A percentile compares a stretch with the other conserved stretches of the same genome.
Conservation (phyloP, 208 protist species). For the Trypanosoma avium region DNA sequence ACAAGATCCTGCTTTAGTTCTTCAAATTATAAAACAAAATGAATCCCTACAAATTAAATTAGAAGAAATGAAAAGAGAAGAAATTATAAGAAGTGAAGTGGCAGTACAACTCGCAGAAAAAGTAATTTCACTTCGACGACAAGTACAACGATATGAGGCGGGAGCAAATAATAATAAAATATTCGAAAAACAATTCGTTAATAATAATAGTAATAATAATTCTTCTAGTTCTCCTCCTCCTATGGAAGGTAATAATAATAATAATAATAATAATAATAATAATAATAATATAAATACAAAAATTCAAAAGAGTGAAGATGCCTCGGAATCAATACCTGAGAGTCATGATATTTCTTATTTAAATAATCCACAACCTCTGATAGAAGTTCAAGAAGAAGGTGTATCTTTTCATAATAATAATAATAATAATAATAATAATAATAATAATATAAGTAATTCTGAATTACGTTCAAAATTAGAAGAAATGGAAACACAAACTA, state of each 20-base stretch:
- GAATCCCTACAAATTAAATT: neutral
- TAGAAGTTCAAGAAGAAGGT: neutral
- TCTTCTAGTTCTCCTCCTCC: neutral
- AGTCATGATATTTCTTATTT: no score
- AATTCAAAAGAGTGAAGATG: constrained; percentile 26
- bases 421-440: constrained; percentile 22
- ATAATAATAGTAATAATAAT: neutral
- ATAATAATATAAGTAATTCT: constrained; percentile 23
- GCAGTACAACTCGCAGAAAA: constrained; percentile 22
- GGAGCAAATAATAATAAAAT: constrained; percentile 7
- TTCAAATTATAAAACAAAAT: neutral
- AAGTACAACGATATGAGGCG: constrained; percentile 11
- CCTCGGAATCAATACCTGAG: no score
- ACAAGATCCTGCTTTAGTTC: no score
- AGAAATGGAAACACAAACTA: constrained; percentile 13
- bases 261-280: neutral
- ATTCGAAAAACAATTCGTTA: neutral
- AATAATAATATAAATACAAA: constrained; percentile 18
- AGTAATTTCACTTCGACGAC: constrained; percentile 11
- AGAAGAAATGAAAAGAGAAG: neutral
- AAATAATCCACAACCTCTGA: no score
- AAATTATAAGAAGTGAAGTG: constrained; percentile 12
- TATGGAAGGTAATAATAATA: neutral
- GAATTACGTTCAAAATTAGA: neutral
- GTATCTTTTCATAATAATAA: neutral